Evolutionary conservation across 495 filamentous ascomycete genomes (phyloP).

Genomic region (Aspergillus hancockii): DNA sequence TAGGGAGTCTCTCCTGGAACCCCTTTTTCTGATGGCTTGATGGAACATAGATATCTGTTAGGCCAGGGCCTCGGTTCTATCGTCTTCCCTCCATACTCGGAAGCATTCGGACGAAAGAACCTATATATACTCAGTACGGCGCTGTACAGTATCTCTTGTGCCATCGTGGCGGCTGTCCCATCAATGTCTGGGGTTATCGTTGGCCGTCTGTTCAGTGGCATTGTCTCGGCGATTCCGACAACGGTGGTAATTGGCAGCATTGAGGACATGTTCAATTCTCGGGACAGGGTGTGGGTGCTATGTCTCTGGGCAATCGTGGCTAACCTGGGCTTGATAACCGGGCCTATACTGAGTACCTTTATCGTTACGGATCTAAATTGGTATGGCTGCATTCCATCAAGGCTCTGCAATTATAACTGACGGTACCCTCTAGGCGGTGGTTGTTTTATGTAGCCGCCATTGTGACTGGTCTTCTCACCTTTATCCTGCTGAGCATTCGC

Average conservation of each 20-base stretch:
- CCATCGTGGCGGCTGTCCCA: constrained; percentile 41
- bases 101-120: constrained; percentile 51
- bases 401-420: constrained; percentile 12
- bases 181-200: constrained; percentile 38
- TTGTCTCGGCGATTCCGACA: constrained; percentile 51
- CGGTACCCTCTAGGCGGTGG: constrained; percentile 30
- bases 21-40: not conserved
- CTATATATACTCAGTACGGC: constrained; percentile 50
- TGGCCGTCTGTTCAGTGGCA: constrained; percentile 46
- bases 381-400: constrained; percentile 18
- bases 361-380: constrained; percentile 35
- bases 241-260: constrained; percentile 54
- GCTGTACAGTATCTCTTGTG: constrained; percentile 43
- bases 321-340: constrained; percentile 45
- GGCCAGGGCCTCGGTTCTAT: constrained; percentile 53
- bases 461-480: constrained; percentile 33
- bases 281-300: constrained; percentile 49
- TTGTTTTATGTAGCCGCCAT: constrained; percentile 46
- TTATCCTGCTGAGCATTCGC: constrained; percentile 37
- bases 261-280: constrained; percentile 53
- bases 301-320: constrained; percentile 47
- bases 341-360: constrained; percentile 47
- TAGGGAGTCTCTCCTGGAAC: constrained; percentile 2
- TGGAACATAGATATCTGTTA: constrained; percentile 41
- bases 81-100: constrained; percentile 52